Conservation (phyloP, 768 basidiomycete genomes). For the Auriculariales sp. region DNA sequence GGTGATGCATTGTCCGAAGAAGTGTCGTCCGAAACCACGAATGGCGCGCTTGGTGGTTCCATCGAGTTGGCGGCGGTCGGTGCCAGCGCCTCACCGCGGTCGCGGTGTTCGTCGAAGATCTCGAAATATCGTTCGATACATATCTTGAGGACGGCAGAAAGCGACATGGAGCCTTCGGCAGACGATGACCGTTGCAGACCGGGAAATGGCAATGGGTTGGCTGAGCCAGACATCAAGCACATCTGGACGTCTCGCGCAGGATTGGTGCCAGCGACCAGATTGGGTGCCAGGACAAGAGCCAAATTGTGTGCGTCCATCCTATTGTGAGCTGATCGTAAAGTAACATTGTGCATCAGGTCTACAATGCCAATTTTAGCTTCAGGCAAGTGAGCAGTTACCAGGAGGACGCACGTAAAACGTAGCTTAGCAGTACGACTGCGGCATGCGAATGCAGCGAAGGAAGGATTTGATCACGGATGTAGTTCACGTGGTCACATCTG, state of each 20-base stretch:
- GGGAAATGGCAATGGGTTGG: slow-evolving; percentile 24
- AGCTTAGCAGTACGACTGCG: slow-evolving; percentile 57
- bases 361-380: not conserved
- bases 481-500: slow-evolving; percentile 43
- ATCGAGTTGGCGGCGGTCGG: not conserved
- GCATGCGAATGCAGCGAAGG: slow-evolving; percentile 50
- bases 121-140: slow-evolving; percentile 79
- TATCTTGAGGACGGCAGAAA: slow-evolving; percentile 56
- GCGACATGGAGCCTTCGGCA: slow-evolving; percentile 40
- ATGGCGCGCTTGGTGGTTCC: not conserved
- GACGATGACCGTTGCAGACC: slow-evolving; percentile 16
- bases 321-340: slow-evolving; percentile 48
- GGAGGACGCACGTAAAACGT: slow-evolving; percentile 40
- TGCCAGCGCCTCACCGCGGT: slow-evolving; percentile 42
- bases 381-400: slow-evolving; percentile 8
- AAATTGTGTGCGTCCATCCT: slow-evolving; percentile 78
- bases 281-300: slow-evolving; percentile 64
- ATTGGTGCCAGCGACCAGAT: slow-evolving; percentile 57
- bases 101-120: slow-evolving; percentile 68
- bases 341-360: slow-evolving; percentile 75
- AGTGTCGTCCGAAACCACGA: not conserved
- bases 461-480: slow-evolving; percentile 55
- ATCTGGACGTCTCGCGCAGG: slow-evolving; percentile 60
- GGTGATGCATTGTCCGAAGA: not conserved
- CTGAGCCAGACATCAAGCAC: slow-evolving; percentile 45